A percentile compares a stretch with the other conserved stretches of the same genome.
Conservation (phyloP, 805 yeast species). For the Wickerhamomyces queroliae region DNA sequence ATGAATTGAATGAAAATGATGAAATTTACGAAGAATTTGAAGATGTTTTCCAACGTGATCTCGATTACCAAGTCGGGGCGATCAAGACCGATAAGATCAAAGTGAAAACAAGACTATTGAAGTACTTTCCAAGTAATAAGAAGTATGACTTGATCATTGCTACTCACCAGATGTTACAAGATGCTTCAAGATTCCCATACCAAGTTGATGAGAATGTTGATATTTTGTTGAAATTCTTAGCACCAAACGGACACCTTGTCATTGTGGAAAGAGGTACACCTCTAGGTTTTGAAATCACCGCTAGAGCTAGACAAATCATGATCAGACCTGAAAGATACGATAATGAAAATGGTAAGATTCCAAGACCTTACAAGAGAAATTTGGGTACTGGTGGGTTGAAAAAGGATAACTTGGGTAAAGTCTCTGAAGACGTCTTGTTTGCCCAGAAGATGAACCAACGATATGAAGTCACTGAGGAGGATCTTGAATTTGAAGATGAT, state of each 20-base stretch:
- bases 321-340: constrained; percentile 74
- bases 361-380: constrained; percentile 61
- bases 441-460: constrained; percentile 30
- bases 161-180: constrained; percentile 66
- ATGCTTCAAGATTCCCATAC: constrained; percentile 56
- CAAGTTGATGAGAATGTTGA: constrained; percentile 68
- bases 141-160: constrained; percentile 80
- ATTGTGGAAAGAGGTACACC: constrained; percentile 88
- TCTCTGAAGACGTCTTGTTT: constrained; percentile 19
- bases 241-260: constrained; percentile 76
- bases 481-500: constrained; percentile 43
- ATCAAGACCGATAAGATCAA: constrained; percentile 53
- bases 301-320: constrained; percentile 85
- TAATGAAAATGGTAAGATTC: constrained; percentile 53
- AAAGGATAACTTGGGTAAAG: constrained; percentile 14
- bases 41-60: constrained; percentile 15
- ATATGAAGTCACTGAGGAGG: constrained; percentile 36
- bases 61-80: constrained; percentile 37
- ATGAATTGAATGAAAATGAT: constrained; percentile 2
- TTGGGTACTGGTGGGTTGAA: constrained; percentile 27
- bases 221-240: constrained; percentile 50
- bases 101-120: constrained; percentile 49
- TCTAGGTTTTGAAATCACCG: constrained; percentile 79
- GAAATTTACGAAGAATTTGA: constrained; percentile 16
- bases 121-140: constrained; percentile 38